Base-by-base conservation (phyloP, 805 yeast genomes). In the Teunomyces cretensis region DNA sequence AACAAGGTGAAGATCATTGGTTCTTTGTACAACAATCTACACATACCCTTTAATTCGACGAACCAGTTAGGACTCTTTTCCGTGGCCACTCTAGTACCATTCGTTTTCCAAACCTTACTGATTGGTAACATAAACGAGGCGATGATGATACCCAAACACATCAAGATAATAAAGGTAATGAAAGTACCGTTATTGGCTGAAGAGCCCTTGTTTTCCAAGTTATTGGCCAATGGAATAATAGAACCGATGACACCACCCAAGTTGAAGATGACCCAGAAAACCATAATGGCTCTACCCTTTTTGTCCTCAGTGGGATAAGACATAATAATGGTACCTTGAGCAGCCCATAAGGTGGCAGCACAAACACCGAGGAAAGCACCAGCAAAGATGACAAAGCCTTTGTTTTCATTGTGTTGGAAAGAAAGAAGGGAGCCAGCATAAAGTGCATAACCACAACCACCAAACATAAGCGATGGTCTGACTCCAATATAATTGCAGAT, bases 201-300 rank as follows among this genome's bases (percentile, higher is more conserved):
- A 17, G 60, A 54, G 4, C 61, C 62, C 14, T 60, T 58, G 42
- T 65, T 64, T 41, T 76, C 57, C 53, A 79, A 59, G 53, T 76
- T 78, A 54, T 77, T 71, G 36, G 72, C 80, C 56, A 81, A 72
- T n/a, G 85, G 83, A 51, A 80, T 74, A 36, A 78, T 63, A 12
- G 78, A 64, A 38, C 86, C 86, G 51, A 80, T 76, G 43, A 80
- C 84, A 9, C 80, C 81, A 58, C 85, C 86, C 49, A 78, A 61
- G 62, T 80, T 78, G 68, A 81, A 80, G 44, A 81, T 79, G 50
- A 76, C 68, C 85, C 85, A 80, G 58, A 80, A 80, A 13, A 73
- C 62, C 70, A 77, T 75, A 41, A 81, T 70, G 41, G 75, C 80
- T 28, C 62, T 62, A 38, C 81, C 85, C 63, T 80, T 80, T n/a